Evolutionary conservation across 768 basidiomycete genomes (phyloP).

Genomic region (Boletus reticulatus): DNA sequence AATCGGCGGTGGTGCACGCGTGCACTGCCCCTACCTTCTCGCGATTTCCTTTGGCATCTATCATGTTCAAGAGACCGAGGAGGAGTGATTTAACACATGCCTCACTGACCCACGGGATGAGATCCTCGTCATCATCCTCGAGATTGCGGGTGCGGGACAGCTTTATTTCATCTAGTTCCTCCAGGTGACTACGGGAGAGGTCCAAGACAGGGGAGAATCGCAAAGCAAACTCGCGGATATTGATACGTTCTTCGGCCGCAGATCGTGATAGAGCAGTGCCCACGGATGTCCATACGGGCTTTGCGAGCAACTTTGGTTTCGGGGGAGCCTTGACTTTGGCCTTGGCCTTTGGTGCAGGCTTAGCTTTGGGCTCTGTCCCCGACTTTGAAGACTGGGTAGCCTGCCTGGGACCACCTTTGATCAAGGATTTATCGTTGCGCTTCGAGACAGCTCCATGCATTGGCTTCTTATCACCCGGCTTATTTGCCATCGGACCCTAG

Average conservation of each 20-base stretch:
- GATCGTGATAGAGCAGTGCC: slow-evolving; percentile 40
- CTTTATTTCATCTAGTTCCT: slow-evolving; percentile 61
- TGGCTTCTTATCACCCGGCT: slow-evolving; percentile 19
- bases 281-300: slow-evolving; percentile 53
- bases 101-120: slow-evolving; percentile 62
- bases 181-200: slow-evolving; percentile 48
- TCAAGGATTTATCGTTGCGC: slow-evolving; percentile 3
- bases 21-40: slow-evolving; percentile 23
- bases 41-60: slow-evolving; percentile 44
- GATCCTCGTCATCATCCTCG: slow-evolving; percentile 37
- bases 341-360: slow-evolving; percentile 19
- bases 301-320: slow-evolving; percentile 40
- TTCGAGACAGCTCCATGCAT: slow-evolving; percentile 2
- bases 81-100: slow-evolving; percentile 61
- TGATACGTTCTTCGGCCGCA: slow-evolving; percentile 59
- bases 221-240: slow-evolving; percentile 72
- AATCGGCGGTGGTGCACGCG: not conserved
- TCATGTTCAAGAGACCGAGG: slow-evolving; percentile 55
- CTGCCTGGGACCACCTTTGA: slow-evolving; percentile 8
- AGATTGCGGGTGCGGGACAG: slow-evolving; percentile 31
- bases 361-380: slow-evolving; percentile 15
- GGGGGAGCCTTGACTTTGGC: slow-evolving; percentile 25
- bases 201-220: slow-evolving; percentile 58
- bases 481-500: slow-evolving; percentile 30
- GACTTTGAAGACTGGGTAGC: slow-evolving; percentile 7